These are phyloP conservation scores for Gautieria morchelliformis DNA, from an alignment of 768 basidiomycete genomes.

Conservation along the genomic window DNA sequence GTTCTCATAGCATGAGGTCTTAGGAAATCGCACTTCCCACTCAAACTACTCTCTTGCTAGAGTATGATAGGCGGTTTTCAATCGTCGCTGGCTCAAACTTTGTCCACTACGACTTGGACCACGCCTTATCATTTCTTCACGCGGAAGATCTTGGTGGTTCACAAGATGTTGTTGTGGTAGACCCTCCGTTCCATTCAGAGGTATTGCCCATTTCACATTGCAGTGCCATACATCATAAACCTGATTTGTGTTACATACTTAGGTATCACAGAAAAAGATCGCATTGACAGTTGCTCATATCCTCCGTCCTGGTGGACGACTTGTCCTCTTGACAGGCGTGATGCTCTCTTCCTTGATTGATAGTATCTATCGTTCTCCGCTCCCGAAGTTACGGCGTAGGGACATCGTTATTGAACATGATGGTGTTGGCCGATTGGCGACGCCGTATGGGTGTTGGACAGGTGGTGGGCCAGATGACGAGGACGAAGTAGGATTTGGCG, in stretches of 20 bases:
- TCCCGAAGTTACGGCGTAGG: slow-evolving; percentile 1
- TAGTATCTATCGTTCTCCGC: background rate
- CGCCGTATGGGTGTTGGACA: slow-evolving; percentile 6
- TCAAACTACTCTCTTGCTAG: background rate
- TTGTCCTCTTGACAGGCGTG: slow-evolving; percentile 2
- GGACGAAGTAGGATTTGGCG: background rate
- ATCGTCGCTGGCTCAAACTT: background rate
- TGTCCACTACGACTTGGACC: slow-evolving; percentile 2
- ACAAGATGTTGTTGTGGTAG: slow-evolving; percentile 4
- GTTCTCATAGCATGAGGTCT: background rate
- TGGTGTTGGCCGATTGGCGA: slow-evolving; percentile 4
- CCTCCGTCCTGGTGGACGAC: background rate
- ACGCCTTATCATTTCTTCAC: background rate
- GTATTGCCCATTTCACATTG: background rate
- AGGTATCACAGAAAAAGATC: slow-evolving; percentile 3
- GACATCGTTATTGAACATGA: background rate
- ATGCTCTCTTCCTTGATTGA: background rate
- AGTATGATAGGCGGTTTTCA: slow-evolving; percentile 3
- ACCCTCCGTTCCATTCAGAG: slow-evolving; percentile 5
- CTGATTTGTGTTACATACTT: background rate
- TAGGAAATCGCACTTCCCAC: background rate
- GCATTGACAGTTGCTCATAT: background rate
- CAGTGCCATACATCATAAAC: background rate
- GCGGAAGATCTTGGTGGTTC: background rate
- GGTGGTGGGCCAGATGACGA: background rate